Conservation (phyloP, 1,139 yeast species). For the Sugiyamaella xylanicola region DNA sequence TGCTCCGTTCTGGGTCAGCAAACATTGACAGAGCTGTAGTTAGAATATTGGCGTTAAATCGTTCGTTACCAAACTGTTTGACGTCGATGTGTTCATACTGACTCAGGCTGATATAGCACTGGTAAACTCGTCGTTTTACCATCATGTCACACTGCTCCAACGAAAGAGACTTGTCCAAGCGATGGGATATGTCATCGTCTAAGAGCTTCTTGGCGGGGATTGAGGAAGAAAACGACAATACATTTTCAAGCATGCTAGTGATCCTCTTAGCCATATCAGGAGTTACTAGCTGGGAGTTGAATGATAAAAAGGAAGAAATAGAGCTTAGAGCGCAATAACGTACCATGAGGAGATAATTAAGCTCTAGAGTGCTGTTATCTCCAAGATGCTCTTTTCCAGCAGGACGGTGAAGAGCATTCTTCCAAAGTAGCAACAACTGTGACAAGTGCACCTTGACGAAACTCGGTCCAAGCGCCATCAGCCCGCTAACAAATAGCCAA, state of each 20-base stretch:
- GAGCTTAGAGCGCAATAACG: conserved; percentile 45
- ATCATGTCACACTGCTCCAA: conserved; percentile 38
- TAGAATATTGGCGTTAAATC: conserved; percentile 41
- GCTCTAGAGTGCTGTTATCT: conserved; percentile 38
- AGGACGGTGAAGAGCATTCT: conserved; percentile 62
- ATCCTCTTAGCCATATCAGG: conserved; percentile 45
- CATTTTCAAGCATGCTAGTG: conserved; percentile 40
- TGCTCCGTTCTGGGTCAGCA: conserved; percentile 41
- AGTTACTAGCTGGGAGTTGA: conserved; percentile 43
- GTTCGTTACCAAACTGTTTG: conserved; percentile 27
- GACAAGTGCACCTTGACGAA: conserved; percentile 72
- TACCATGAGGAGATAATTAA: conserved; percentile 42
- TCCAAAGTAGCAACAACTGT: conserved; percentile 79
- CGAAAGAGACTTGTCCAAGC: conserved; percentile 32
- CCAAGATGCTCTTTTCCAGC: conserved; percentile 38
- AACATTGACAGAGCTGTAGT: conserved; percentile 41
- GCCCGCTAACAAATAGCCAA: conserved; percentile 78
- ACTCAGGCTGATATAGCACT: conserved; percentile 41
- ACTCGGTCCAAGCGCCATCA: conserved; percentile 68
- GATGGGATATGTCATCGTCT: conserved; percentile 36
- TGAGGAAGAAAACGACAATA: conserved; percentile 32
- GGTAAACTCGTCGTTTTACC: conserved; percentile 41
- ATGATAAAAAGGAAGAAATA: conserved; percentile 41
- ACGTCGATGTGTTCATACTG: conserved; percentile 27
- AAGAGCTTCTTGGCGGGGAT: conserved; percentile 34